phyloP scores from a whole-genome alignment of 768 basidiomycete species.

The Leccinum barrowsii region DNA sequence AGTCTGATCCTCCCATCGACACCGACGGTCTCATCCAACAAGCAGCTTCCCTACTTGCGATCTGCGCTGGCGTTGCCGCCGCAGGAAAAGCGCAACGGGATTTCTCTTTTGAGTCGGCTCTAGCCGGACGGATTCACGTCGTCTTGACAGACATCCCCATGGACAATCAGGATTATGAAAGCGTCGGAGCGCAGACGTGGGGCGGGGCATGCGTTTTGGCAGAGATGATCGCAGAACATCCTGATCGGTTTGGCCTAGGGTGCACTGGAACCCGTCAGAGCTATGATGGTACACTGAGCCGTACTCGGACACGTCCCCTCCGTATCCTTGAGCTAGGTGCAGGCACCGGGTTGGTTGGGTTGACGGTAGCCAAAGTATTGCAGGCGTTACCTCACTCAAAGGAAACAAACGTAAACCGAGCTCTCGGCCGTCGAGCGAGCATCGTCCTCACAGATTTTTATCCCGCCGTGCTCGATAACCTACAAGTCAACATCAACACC shows the following conservation, averaged over 20 bases:
- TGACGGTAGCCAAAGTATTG: constrained; percentile 37
- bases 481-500: constrained; percentile 38
- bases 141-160: constrained; percentile 65
- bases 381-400: constrained; percentile 1
- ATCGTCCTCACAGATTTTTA: constrained; percentile 51
- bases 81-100: constrained; percentile 55
- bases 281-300: too few species aligned
- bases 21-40: constrained; percentile 43
- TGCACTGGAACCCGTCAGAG: not conserved
- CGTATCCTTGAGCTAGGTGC: constrained; percentile 54
- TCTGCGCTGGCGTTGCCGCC: constrained; percentile 59
- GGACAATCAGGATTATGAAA: constrained; percentile 63
- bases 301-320: constrained; percentile 12
- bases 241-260: constrained; percentile 46
- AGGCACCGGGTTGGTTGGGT: constrained; percentile 52
- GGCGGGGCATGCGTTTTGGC: constrained; percentile 80
- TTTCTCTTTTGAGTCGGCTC: constrained; percentile 41
- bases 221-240: constrained; percentile 62
- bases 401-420: not conserved
- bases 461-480: constrained; percentile 44
- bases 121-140: constrained; percentile 31
- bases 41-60: constrained; percentile 60
- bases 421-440: constrained; percentile 6
- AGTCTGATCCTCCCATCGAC: not conserved
- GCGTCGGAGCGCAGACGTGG: constrained; percentile 88